These are phyloP conservation scores for Scheffersomyces spartinae DNA, from an alignment of 805 yeast genomes.

Conservation along the genomic window DNA sequence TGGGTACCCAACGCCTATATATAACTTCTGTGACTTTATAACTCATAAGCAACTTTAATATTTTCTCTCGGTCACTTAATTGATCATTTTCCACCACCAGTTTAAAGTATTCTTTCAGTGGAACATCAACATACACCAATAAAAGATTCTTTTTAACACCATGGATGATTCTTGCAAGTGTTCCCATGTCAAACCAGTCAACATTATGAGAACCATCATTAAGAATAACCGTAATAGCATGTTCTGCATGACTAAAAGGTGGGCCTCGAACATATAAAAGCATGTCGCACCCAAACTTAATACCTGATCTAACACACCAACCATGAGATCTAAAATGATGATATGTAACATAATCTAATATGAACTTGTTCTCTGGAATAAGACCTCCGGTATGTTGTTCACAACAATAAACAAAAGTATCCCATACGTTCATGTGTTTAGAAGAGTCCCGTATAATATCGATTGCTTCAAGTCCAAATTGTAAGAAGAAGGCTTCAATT, in stretches of 20 bases:
- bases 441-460: conserved; percentile 16
- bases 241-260: conserved; percentile 91
- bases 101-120: conserved; percentile 23
- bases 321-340: conserved; percentile 83
- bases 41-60: conserved; percentile 22
- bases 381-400: conserved; percentile 2
- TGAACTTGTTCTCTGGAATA: conserved; percentile 23
- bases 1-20: conserved; percentile 78
- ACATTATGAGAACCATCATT: conserved; percentile 24
- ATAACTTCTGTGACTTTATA: conserved; percentile 54
- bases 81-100: conserved; percentile 5
- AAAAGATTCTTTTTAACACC: conserved; percentile 77
- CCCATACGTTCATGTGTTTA: too few relatives aligned
- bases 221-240: conserved; percentile 46
- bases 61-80: conserved; percentile 4
- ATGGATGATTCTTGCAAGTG: conserved; percentile 70
- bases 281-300: conserved; percentile 85
- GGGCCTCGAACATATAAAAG: conserved; percentile 85
- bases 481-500: conserved; percentile 62
- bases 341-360: conserved; percentile 58
- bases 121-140: conserved; percentile 52
- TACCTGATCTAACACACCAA: conserved; percentile 90
- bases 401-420: too few relatives aligned
- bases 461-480: conserved; percentile 42
- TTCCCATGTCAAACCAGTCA: conserved; percentile 49